Conservation (phyloP, 2,329 filamentous ascomycete genomes). For the Claviceps arundinis region DNA sequence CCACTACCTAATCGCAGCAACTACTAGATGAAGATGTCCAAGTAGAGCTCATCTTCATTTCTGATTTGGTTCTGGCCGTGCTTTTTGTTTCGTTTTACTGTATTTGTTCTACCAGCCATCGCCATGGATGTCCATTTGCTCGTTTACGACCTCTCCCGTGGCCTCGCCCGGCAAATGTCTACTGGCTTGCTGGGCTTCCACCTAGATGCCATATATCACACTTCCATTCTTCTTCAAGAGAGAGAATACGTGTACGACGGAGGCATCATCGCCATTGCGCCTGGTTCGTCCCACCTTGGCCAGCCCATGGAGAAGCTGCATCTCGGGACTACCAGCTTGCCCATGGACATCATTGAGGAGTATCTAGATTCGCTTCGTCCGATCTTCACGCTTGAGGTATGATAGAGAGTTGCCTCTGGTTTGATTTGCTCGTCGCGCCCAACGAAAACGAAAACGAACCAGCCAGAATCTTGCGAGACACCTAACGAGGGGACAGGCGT, state of each 20-base stretch:
- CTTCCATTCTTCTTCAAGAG: slow-evolving; percentile 71
- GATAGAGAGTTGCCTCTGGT: neutral
- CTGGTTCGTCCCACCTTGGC: slow-evolving; percentile 79
- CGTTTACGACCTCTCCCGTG: slow-evolving; percentile 64
- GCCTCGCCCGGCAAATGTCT: slow-evolving; percentile 42
- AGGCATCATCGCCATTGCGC: slow-evolving; percentile 67
- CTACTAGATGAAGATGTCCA: no score
- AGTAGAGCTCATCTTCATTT: neutral
- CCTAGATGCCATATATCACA: slow-evolving; percentile 92
- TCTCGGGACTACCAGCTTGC: slow-evolving; percentile 66
- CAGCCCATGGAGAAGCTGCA: slow-evolving; percentile 62
- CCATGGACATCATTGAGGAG: slow-evolving; percentile 69
- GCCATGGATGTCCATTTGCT: slow-evolving; percentile 64
- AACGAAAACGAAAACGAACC: neutral
- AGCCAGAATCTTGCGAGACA: neutral
- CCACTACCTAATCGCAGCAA: neutral
- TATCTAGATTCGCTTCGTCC: slow-evolving; percentile 74
- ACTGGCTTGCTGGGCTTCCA: slow-evolving; percentile 39
- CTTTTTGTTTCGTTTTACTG: no score
- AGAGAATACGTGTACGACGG: slow-evolving; percentile 85
- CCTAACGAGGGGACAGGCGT: slow-evolving; percentile 41
- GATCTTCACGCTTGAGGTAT: slow-evolving; percentile 68
- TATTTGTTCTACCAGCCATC: neutral
- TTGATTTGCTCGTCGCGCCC: neutral
- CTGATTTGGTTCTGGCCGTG: no score